Evolutionary conservation across 169 alveolate genomes (phyloP).

Genomic region (Sarcocystis neurona): DNA sequence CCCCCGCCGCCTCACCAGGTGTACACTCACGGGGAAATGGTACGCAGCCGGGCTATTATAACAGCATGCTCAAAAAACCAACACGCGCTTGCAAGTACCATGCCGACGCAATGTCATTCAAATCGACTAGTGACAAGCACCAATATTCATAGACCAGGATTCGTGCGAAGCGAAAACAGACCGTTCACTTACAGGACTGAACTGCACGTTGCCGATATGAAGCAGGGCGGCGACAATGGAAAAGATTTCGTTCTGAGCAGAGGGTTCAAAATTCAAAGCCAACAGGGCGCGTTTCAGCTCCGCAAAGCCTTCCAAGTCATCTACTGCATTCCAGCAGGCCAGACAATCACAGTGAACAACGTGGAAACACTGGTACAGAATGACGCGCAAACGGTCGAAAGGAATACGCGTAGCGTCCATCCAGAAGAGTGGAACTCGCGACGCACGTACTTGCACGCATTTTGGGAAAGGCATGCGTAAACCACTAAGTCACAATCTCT

Average conservation of each 20-base stretch:
- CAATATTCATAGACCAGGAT: background rate
- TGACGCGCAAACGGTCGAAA: background rate
- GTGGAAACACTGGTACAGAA: background rate
- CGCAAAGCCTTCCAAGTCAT: constrained; percentile 36
- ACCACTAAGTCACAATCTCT: too few relatives aligned
- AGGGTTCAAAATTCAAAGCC: constrained; percentile 31
- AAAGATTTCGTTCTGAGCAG: constrained; percentile 41
- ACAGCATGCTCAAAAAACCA: too few relatives aligned
- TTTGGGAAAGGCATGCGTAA: too few relatives aligned
- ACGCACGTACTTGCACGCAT: too few relatives aligned
- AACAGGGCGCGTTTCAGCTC: constrained; percentile 56
- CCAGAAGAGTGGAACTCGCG: too few relatives aligned
- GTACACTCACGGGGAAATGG: too few relatives aligned
- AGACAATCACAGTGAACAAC: background rate
- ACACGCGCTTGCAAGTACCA: too few relatives aligned
- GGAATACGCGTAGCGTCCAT: too few relatives aligned
- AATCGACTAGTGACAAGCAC: background rate
- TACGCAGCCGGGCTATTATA: too few relatives aligned
- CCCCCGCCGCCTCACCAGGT: too few relatives aligned
- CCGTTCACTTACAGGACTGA: constrained; percentile 21
- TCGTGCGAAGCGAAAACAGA: background rate
- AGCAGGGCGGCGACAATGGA: constrained; percentile 50
- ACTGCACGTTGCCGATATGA: constrained; percentile 46
- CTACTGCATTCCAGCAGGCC: background rate
- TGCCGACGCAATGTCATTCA: too few relatives aligned